phyloP scores from a whole-genome alignment of 257 asterid species.

The Leonotis leonurus region DNA sequence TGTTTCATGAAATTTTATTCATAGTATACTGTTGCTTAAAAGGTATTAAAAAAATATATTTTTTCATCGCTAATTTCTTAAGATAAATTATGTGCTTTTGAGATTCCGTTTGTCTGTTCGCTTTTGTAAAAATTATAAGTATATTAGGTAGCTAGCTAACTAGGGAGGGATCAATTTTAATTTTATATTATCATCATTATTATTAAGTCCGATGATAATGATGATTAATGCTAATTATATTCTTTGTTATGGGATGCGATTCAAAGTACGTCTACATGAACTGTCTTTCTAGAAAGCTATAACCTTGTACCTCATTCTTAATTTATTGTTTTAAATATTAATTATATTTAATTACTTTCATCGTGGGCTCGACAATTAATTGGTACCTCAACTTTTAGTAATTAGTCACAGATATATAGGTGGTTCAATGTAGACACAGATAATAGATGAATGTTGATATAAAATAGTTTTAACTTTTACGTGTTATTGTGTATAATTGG shows the following conservation, averaged over 20 bases:
- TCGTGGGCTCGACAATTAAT: slow-evolving; percentile 41
- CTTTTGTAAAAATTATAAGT: slow-evolving; percentile 12
- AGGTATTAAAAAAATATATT: neutral
- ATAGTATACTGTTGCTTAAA: neutral
- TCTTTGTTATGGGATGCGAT: slow-evolving; percentile 17
- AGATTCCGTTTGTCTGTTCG: slow-evolving; percentile 24
- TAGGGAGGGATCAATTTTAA: neutral
- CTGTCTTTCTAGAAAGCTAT: slow-evolving; percentile 36
- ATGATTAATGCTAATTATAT: slow-evolving; percentile 22
- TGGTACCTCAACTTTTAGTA: neutral
- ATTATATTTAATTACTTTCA: slow-evolving; percentile 15
- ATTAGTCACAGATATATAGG: neutral
- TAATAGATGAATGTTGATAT: too few relatives aligned
- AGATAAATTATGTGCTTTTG: neutral
- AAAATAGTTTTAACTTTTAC: neutral
- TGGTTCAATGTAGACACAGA: neutral
- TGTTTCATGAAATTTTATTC: too few relatives aligned
- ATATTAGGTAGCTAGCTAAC: neutral
- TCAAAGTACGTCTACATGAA: slow-evolving; percentile 8
- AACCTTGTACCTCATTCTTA: slow-evolving; percentile 36
- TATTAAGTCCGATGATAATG: slow-evolving; percentile 7
- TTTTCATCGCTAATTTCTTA: neutral
- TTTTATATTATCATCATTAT: neutral
- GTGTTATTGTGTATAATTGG: neutral
- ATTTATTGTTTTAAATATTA: neutral